Evolutionary conservation across 352 stramenopile species (phyloP).

Genomic region (Phytophthora brassicae): DNA sequence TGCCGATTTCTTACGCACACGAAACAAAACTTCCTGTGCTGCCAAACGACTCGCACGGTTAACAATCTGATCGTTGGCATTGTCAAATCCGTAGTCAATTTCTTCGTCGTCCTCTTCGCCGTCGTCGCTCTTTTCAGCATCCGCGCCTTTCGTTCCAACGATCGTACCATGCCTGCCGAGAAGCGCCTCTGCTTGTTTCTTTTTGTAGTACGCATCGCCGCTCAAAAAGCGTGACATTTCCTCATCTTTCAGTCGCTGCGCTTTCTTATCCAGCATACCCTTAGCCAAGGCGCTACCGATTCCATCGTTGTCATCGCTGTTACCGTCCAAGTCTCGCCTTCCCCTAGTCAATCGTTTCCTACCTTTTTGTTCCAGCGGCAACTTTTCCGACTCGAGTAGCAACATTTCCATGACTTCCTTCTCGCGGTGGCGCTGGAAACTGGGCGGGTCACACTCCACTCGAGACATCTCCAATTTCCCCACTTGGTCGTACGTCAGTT

Average conservation of each 20-base stretch:
- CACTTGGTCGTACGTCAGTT: conserved; percentile 96
- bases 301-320: conserved; percentile 37
- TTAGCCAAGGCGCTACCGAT: conserved; percentile 32
- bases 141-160: conserved; percentile 18
- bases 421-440: conserved; percentile 85
- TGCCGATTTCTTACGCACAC: conserved; percentile 71
- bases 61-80: conserved; percentile 80
- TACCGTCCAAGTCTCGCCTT: conserved; percentile 18
- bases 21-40: conserved; percentile 65
- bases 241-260: conserved; percentile 68
- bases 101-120: conserved; percentile 59
- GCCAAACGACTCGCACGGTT: conserved; percentile 74
- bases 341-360: conserved; percentile 26
- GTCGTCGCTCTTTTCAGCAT: conserved; percentile 18
- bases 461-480: conserved; percentile 87
- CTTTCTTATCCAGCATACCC: conserved; percentile 37
- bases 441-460: conserved; percentile 87
- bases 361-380: conserved; percentile 51
- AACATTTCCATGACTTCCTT: conserved; percentile 92
- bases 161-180: conserved; percentile 25
- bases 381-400: conserved; percentile 75
- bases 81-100: conserved; percentile 86
- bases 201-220: conserved; percentile 67
- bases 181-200: conserved; percentile 48
- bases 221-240: conserved; percentile 77